A percentile compares a stretch with the other conserved stretches of the same genome.
phyloP scores from a whole-genome alignment of 1,284 basidiomycete species.

The Entoloma clypeatum region DNA sequence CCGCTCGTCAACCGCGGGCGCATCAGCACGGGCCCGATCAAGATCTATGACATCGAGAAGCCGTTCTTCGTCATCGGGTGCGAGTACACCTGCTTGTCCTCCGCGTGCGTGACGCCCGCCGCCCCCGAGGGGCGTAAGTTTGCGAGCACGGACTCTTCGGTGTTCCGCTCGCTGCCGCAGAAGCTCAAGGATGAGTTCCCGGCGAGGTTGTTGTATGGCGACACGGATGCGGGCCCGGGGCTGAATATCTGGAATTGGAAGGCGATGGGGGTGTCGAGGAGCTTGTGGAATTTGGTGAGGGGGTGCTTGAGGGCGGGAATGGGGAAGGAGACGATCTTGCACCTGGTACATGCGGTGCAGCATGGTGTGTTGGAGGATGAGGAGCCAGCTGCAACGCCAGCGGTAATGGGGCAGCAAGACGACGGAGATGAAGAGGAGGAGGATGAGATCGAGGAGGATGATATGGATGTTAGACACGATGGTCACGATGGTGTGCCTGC shows the following conservation, averaged over 20 bases:
- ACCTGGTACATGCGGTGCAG: conserved; percentile 53
- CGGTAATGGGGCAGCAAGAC: conserved; percentile 20
- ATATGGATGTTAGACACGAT: conserved; percentile 13
- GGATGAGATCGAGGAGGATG: conserved; percentile 6
- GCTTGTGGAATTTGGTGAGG: conserved; percentile 66
- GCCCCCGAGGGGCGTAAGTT: conserved; percentile 54
- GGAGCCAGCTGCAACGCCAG: conserved; percentile 7
- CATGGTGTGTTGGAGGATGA: conserved; percentile 41
- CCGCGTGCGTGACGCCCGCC: conserved; percentile 36
- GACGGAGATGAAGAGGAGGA: conserved; percentile 21
- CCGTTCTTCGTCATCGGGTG: conserved; percentile 80
- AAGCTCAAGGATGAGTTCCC: conserved; percentile 70
- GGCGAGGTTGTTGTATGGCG: conserved; percentile 50
- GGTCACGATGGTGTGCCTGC: conserved; percentile 2
- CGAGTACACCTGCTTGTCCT: conserved; percentile 61
- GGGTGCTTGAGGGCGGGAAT: conserved; percentile 53
- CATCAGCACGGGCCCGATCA: conserved; percentile 66
- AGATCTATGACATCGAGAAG: conserved; percentile 68
- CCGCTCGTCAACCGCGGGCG: conserved; percentile 60
- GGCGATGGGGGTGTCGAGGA: conserved; percentile 59
- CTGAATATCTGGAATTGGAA: conserved; percentile 68
- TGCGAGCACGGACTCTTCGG: conserved; percentile 63
- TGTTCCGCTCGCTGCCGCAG: conserved; percentile 61
- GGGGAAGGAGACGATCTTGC: conserved; percentile 53
- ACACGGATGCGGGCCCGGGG: conserved; percentile 52